phyloP scores from a whole-genome alignment of 2,329 filamentous ascomycete species.

The Botrytis elliptica region DNA sequence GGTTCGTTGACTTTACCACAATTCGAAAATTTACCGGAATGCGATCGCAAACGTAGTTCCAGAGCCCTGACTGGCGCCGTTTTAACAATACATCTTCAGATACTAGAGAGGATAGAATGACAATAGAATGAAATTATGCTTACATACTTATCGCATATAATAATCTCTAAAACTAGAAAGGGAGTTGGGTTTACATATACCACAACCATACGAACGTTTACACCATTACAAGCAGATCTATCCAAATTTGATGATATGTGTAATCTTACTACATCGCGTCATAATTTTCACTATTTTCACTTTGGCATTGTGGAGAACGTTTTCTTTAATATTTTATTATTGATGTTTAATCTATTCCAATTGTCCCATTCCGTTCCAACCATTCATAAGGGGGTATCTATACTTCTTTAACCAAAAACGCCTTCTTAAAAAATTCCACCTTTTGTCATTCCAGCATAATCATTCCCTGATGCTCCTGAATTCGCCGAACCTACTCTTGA shows the following conservation, averaged over 20 bases:
- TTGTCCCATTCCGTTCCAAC: not conserved
- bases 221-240: not conserved
- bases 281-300: not conserved
- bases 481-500: slow-evolving; percentile 42
- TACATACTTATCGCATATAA: too few relatives aligned
- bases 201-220: not conserved
- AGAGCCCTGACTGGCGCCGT: too few relatives aligned
- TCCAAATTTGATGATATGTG: not conserved
- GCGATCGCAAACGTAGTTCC: too few relatives aligned
- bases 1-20: too few relatives aligned
- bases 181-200: not conserved
- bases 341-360: not conserved
- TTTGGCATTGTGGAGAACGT: not conserved
- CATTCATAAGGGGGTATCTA: not conserved
- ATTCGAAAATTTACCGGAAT: too few relatives aligned
- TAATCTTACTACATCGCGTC: not conserved
- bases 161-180: too few relatives aligned
- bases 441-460: not conserved
- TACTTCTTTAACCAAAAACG: not conserved
- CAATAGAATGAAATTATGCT: too few relatives aligned
- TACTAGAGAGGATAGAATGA: too few relatives aligned
- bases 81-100: too few relatives aligned
- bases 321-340: not conserved
- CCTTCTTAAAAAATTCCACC: not conserved
- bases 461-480: not conserved